These are phyloP conservation scores for Eragrostis nindensis DNA, from an alignment of 176 grass and related monocot genomes.

Conservation along the genomic window DNA sequence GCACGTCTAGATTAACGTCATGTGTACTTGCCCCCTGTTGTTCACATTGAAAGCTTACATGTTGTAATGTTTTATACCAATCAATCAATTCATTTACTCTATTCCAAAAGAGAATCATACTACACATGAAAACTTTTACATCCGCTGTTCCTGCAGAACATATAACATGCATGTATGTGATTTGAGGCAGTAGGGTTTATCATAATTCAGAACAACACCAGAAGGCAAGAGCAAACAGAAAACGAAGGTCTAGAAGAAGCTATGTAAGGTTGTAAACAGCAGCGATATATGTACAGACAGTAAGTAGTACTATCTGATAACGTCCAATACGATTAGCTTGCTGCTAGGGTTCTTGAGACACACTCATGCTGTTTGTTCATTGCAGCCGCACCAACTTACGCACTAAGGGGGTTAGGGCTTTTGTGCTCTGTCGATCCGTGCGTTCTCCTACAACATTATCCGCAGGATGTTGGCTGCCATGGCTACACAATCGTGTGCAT, in stretches of 20 bases:
- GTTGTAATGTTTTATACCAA: neutral
- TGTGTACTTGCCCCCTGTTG: conserved; percentile 12
- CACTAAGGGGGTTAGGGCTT: conserved; percentile 28
- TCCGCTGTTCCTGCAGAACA: too few species aligned
- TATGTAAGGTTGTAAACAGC: too few species aligned
- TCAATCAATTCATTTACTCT: conserved; percentile 2
- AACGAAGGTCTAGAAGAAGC: neutral
- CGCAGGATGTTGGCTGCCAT: conserved; percentile 13
- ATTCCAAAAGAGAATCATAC: neutral
- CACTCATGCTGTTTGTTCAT: conserved; percentile 32
- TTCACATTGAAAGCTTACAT: conserved; percentile 49
- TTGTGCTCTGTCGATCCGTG: conserved; percentile 25
- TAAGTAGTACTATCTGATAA: neutral
- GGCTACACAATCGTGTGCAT: conserved; percentile 44
- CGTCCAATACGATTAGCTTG: neutral
- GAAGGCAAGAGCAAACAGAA: neutral
- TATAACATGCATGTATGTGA: too few species aligned
- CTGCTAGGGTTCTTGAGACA: conserved; percentile 36
- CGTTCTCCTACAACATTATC: conserved; percentile 27
- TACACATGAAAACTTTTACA: neutral
- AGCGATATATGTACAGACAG: neutral
- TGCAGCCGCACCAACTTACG: conserved; percentile 33
- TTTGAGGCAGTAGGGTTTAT: neutral
- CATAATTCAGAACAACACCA: neutral
- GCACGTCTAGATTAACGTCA: conserved; percentile 32